These are phyloP conservation scores for Dillenia turbinata DNA, from an alignment of 164 flowering plant genomes.

Conservation along the genomic window DNA sequence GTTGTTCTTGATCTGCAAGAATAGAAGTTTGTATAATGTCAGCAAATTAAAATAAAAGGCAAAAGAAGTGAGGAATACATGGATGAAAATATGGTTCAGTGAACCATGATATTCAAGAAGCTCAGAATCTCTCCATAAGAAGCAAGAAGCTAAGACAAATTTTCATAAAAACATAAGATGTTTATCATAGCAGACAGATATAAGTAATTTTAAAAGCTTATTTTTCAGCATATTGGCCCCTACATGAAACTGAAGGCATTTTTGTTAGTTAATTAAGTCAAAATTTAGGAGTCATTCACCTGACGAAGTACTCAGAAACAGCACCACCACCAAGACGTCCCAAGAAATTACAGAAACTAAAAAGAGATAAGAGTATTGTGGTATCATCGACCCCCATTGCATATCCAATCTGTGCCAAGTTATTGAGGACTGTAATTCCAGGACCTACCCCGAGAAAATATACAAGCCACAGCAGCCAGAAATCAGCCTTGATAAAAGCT, in stretches of 20 bases:
- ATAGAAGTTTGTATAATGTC: background rate
- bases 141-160: no score
- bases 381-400: slow-evolving; percentile 64
- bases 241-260: no score
- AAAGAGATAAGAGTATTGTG: slow-evolving; percentile 61
- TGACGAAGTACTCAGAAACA: slow-evolving; percentile 79
- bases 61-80: no score
- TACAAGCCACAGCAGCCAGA: slow-evolving; percentile 90
- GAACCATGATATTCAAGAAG: no score
- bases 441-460: slow-evolving; percentile 84
- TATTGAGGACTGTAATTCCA: slow-evolving; percentile 86
- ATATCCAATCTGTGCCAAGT: slow-evolving; percentile 85
- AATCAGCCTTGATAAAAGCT: slow-evolving; percentile 85
- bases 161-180: no score
- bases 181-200: no score
- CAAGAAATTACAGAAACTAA: slow-evolving; percentile 80
- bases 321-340: slow-evolving; percentile 90
- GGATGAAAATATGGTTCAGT: no score
- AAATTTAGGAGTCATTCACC: slow-evolving; percentile 29
- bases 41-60: no score
- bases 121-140: no score
- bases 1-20: slow-evolving; percentile 32
- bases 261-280: no score
- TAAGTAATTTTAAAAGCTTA: no score
- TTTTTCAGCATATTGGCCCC: no score